These are phyloP conservation scores for Brettanomyces custersianus DNA, from an alignment of 805 yeast species.

Conservation along the genomic window DNA sequence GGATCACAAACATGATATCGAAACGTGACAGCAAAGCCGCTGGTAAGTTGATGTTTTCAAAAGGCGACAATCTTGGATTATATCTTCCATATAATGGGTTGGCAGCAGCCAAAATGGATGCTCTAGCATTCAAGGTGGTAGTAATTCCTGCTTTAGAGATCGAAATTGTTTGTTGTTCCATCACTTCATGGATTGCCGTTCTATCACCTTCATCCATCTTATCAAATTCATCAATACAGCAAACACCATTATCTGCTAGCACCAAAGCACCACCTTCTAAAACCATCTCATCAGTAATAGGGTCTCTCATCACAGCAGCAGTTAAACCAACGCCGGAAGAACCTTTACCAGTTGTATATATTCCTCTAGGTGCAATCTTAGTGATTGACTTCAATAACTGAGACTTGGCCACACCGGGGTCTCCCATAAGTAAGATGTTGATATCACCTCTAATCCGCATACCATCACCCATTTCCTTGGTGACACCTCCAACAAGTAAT, in stretches of 20 bases:
- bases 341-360: slow-evolving; percentile 97
- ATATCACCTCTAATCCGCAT: slow-evolving; percentile 96
- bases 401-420: slow-evolving; percentile 98
- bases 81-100: slow-evolving; percentile 94
- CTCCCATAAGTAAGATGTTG: slow-evolving; percentile 95
- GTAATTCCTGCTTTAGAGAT: slow-evolving; percentile 97
- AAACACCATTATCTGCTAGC: slow-evolving; percentile 93
- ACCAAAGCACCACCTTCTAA: slow-evolving; percentile 98
- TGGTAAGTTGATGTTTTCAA: slow-evolving; percentile 91
- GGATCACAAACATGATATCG: slow-evolving; percentile 77
- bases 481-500: slow-evolving; percentile 88
- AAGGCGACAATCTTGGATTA: slow-evolving; percentile 82
- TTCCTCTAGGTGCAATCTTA: slow-evolving; percentile 92
- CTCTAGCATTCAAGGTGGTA: slow-evolving; percentile 90
- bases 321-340: slow-evolving; percentile 98
- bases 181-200: slow-evolving; percentile 97
- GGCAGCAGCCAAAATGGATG: slow-evolving; percentile 97
- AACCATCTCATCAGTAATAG: slow-evolving; percentile 98
- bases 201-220: slow-evolving; percentile 97
- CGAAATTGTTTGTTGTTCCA: slow-evolving; percentile 98
- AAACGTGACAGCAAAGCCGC: slow-evolving; percentile 94
- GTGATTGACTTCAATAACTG: slow-evolving; percentile 86
- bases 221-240: slow-evolving; percentile 98
- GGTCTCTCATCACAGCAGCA: slow-evolving; percentile 98
- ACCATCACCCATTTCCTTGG: slow-evolving; percentile 92